phyloP scores from a whole-genome alignment of 805 yeast species.

The Ogataea saltuana region DNA sequence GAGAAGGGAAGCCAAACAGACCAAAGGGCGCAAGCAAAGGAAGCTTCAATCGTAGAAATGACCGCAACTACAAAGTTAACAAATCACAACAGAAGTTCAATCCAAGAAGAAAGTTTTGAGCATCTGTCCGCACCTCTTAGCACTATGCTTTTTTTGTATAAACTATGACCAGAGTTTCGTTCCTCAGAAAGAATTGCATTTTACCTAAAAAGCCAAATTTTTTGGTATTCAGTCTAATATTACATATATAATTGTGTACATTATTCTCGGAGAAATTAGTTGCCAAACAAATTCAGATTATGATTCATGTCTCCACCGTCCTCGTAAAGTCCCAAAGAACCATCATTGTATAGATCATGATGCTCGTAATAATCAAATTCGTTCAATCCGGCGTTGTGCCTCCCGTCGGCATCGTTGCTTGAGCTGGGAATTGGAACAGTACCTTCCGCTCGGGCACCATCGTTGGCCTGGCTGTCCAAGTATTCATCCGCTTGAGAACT shows the following conservation, averaged over 20 bases:
- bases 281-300: constrained; percentile 23
- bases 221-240: too few relatives aligned
- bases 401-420: constrained; percentile 5
- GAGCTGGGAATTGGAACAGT: not conserved
- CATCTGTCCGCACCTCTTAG: too few relatives aligned
- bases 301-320: not conserved
- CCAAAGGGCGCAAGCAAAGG: constrained; percentile 24
- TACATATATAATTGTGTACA: too few relatives aligned
- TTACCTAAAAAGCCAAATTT: too few relatives aligned
- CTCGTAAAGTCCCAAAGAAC: constrained; percentile 1
- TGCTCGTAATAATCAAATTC: constrained; percentile 7
- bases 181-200: not conserved
- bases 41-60: constrained; percentile 26
- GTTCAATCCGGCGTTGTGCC: constrained; percentile 1
- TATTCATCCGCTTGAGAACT: too few relatives aligned
- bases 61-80: constrained; percentile 22
- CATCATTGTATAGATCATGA: constrained; percentile 4
- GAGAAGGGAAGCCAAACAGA: constrained; percentile 13
- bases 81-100: constrained; percentile 50
- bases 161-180: not conserved
- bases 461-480: not conserved
- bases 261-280: too few relatives aligned
- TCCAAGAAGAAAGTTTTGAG: constrained; percentile 60
- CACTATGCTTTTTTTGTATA: not conserved
- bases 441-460: not conserved